Evolutionary conservation across 139 green algal species (phyloP), one percentile per base, ranked within the genome.

Genomic region (Chlorella sp.): DNA sequence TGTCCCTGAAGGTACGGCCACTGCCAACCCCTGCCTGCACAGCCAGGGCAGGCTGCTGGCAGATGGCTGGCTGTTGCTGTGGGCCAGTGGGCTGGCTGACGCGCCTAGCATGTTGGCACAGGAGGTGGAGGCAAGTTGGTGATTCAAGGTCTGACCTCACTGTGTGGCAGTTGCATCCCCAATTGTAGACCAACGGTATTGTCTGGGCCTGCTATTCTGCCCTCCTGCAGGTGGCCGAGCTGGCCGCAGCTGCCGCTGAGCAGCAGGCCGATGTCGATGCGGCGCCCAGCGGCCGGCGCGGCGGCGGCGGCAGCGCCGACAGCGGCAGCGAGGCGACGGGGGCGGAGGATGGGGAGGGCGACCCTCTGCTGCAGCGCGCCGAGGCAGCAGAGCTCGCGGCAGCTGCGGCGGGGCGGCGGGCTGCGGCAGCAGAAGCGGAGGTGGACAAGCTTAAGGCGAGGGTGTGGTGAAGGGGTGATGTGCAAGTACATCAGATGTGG

Each of bases 371-470:
- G 56, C 78, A 44, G 76, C 74, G 57, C 5, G 74, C 47, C 0
- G 74, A 92, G 56, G 83, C 85, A 9, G 84, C 87, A 15, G 88
- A 91, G 81, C 86, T 91, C 51, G 83, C 87, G 18, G 88, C 88
- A 0, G 86, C 82, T 25, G 86, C 88, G 3, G 83, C 69, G 15
- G 74, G 57, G 30, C 71, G 88, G 55, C 83, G 88, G 23, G 88
- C 88, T 2, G 79, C 79, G 32, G 82, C 83, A 4, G 88, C 86
- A 36, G 88, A 92, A 56, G 82, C 74, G 17, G 76, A 89, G 51
- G 41, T 88, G 23, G 65, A 87, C 30, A 44, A 74, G 25, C 34
- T 91, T 21, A 90, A 88, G 75, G 57, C 84, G 78, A 16, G 65
- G 44, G 7, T 51, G 44, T n/a, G n/a, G n/a, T n/a, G n/a, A n/a